phyloP scores from a whole-genome alignment of 192 early-diverging fungal genomes.

The Backusella circina region DNA sequence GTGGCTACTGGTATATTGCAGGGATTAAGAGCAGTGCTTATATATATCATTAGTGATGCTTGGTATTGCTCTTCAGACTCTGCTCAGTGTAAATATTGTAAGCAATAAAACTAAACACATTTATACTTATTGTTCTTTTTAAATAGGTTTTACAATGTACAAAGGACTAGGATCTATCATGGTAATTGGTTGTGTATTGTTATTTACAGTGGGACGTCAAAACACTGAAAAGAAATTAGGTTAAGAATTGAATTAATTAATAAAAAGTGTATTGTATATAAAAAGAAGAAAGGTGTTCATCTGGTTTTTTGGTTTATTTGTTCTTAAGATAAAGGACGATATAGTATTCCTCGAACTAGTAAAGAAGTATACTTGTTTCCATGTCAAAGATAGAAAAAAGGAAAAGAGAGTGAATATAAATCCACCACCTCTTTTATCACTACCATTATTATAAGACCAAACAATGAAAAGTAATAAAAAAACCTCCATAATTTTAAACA shows the following conservation, averaged over 20 bases:
- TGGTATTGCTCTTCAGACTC: constrained; percentile 49
- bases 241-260: background rate
- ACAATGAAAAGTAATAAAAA: too few relatives aligned
- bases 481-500: too few relatives aligned
- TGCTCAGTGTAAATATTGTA: constrained; percentile 43
- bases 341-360: too few relatives aligned
- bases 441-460: too few relatives aligned
- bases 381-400: too few relatives aligned
- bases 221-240: background rate
- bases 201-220: constrained; percentile 43
- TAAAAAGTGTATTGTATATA: background rate
- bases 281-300: too few relatives aligned
- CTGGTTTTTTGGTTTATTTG: too few relatives aligned
- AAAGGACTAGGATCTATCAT: constrained; percentile 48
- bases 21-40: constrained; percentile 49
- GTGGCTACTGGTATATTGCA: constrained; percentile 56
- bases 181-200: constrained; percentile 51
- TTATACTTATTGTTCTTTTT: background rate
- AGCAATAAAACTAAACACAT: background rate
- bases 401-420: too few relatives aligned
- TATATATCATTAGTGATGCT: constrained; percentile 55
- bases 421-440: too few relatives aligned
- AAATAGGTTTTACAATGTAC: constrained; percentile 47
- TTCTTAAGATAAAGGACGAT: too few relatives aligned
- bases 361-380: too few relatives aligned